These are phyloP conservation scores for Kluyveromyces starmeri DNA, from an alignment of 805 yeast genomes.

Conservation along the genomic window DNA sequence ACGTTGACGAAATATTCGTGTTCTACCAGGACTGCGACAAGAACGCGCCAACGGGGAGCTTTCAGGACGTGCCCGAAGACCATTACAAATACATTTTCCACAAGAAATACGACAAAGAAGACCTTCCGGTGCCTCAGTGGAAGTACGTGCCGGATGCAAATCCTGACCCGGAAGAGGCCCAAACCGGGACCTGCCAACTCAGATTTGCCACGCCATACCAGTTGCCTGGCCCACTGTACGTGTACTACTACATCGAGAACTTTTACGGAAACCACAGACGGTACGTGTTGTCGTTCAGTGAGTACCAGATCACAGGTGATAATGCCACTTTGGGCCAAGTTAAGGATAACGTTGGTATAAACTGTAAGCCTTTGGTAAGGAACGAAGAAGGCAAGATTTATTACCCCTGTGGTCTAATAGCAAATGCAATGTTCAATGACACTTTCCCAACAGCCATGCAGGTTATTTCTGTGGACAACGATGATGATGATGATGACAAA, in stretches of 20 bases:
- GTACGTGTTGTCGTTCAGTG: slow-evolving; percentile 80
- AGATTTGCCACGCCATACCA: slow-evolving; percentile 66
- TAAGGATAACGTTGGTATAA: slow-evolving; percentile 38
- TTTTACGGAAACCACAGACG: slow-evolving; percentile 93
- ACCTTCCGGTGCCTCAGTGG: slow-evolving; percentile 54
- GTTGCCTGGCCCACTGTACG: slow-evolving; percentile 62
- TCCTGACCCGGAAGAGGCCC: slow-evolving; percentile 32
- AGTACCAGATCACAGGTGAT: slow-evolving; percentile 73
- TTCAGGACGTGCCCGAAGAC: slow-evolving; percentile 45
- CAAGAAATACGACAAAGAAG: slow-evolving; percentile 21
- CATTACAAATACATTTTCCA: slow-evolving; percentile 52
- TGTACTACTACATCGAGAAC: slow-evolving; percentile 78
- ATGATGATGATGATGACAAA: slow-evolving; percentile 5
- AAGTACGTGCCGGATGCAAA: slow-evolving; percentile 38
- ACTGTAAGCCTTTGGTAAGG: slow-evolving; percentile 58
- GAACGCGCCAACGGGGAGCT: slow-evolving; percentile 38
- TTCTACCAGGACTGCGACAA: slow-evolving; percentile 67
- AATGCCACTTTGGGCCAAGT: slow-evolving; percentile 49
- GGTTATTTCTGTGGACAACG: slow-evolving; percentile 13
- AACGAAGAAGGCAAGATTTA: slow-evolving; percentile 47
- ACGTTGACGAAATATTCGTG: slow-evolving; percentile 62
- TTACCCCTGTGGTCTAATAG: slow-evolving; percentile 94
- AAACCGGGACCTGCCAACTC: slow-evolving; percentile 55
- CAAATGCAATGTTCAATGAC: slow-evolving; percentile 88
- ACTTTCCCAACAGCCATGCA: slow-evolving; percentile 43